Conservation (phyloP, 1,284 basidiomycete species). For the Takashimella koratensis region DNA sequence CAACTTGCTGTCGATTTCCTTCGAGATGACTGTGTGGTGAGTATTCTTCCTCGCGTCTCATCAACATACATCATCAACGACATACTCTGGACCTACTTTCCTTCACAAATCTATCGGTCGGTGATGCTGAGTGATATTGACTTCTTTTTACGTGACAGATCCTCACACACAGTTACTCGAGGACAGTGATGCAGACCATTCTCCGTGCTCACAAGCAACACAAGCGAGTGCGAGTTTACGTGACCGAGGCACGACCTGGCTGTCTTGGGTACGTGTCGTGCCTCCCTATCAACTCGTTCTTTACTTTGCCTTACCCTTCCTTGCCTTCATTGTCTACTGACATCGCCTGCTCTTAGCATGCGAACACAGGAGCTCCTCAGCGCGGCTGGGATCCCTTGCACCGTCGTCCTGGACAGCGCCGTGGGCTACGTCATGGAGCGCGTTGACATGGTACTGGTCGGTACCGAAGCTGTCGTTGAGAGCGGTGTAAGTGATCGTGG, state of each 20-base stretch:
- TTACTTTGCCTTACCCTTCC: no score
- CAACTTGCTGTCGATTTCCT: slow-evolving; percentile 87
- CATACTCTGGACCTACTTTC: no score
- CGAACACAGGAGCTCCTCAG: slow-evolving; percentile 82
- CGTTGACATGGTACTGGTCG: slow-evolving; percentile 90
- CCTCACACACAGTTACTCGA: slow-evolving; percentile 90
- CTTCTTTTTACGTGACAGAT: slow-evolving; percentile 57
- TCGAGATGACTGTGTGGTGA: slow-evolving; percentile 84
- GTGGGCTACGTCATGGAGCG: slow-evolving; percentile 97
- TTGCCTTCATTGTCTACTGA: neutral
- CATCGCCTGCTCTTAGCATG: slow-evolving; percentile 61
- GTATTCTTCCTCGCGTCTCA: no score
- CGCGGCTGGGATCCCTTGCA: slow-evolving; percentile 85
- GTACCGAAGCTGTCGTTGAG: slow-evolving; percentile 95
- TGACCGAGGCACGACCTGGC: slow-evolving; percentile 59
- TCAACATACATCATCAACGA: no score
- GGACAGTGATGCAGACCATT: slow-evolving; percentile 92
- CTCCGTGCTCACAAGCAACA: slow-evolving; percentile 75
- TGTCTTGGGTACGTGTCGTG: slow-evolving; percentile 41
- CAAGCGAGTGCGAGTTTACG: slow-evolving; percentile 94
- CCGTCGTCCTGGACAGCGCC: slow-evolving; percentile 91
- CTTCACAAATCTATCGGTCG: no score
- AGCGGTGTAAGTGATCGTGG: slow-evolving; percentile 62
- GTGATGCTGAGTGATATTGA: no score
- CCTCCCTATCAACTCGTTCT: no score